phyloP scores from a whole-genome alignment of 2,329 filamentous ascomycete species.

The Penicillium italicum region DNA sequence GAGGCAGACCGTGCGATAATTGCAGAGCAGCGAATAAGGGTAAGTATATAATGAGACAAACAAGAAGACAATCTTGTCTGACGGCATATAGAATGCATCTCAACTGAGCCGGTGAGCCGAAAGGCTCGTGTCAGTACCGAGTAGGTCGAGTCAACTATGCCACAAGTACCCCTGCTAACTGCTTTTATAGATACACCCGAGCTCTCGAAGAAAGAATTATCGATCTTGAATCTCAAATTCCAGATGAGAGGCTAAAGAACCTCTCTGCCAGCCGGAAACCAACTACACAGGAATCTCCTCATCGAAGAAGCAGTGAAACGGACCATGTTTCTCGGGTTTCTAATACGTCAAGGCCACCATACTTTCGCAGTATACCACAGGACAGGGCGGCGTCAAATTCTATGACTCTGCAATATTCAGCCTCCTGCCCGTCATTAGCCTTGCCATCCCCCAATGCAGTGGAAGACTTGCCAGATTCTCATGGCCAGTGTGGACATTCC shows the following conservation, averaged over 20 bases:
- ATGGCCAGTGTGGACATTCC: slow-evolving; percentile 7
- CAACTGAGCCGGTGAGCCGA: slow-evolving; percentile 6
- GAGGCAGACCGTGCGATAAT: slow-evolving; percentile 11
- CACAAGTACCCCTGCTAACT: not conserved
- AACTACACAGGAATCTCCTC: not conserved
- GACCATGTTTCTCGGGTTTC: not conserved
- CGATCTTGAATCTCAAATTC: slow-evolving; percentile 9
- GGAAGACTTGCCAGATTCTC: not conserved
- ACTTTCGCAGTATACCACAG: not conserved
- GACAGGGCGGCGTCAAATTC: not conserved
- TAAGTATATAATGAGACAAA: not conserved
- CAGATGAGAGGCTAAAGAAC: not conserved
- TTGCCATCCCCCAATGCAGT: not conserved
- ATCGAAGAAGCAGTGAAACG: not conserved
- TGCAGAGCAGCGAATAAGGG: slow-evolving; percentile 9
- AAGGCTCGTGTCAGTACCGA: slow-evolving; percentile 5
- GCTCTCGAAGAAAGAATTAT: slow-evolving; percentile 11
- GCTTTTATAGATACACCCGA: slow-evolving; percentile 6
- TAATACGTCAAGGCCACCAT: not conserved
- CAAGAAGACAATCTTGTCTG: not conserved
- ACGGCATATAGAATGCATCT: slow-evolving; percentile 7
- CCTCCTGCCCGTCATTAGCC: not conserved
- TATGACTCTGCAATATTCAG: not conserved
- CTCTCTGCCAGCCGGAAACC: not conserved
- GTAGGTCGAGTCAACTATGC: not conserved